A percentile compares a stretch with the other conserved stretches of the same genome.
phyloP scores from a whole-genome alignment of 495 filamentous ascomycete genomes.

The Cercophora sp. region DNA sequence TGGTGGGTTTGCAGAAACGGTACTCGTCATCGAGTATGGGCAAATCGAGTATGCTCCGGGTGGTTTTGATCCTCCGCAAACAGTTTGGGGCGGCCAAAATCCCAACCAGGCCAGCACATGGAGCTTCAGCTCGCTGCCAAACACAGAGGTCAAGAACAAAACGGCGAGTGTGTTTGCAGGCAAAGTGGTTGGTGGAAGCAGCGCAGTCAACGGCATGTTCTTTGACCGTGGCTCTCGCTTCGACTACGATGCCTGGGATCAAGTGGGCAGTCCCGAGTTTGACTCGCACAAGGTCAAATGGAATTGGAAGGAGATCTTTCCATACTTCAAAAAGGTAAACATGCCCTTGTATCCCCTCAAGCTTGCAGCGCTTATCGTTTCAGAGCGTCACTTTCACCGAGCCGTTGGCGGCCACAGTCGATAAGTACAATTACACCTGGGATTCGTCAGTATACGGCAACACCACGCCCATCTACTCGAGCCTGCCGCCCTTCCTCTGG shows the following conservation, averaged over 20 bases:
- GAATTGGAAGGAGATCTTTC: neutral
- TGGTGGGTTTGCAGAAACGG: constrained; percentile 25
- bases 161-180: constrained; percentile 28
- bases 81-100: neutral
- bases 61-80: constrained; percentile 17
- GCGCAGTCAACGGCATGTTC: constrained; percentile 39
- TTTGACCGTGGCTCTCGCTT: constrained; percentile 17
- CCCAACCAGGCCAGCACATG: constrained; percentile 1
- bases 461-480: constrained; percentile 17
- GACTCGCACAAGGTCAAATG: neutral
- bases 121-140: constrained; percentile 1
- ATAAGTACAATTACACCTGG: constrained; percentile 24
- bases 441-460: constrained; percentile 21
- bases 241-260: constrained; percentile 10
- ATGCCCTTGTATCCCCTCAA: neutral
- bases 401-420: constrained; percentile 7
- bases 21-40: constrained; percentile 42
- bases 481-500: constrained; percentile 21
- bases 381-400: constrained; percentile 27
- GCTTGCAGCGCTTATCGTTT: neutral
- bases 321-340: constrained; percentile 8
- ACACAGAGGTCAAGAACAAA: constrained; percentile 22
- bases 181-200: constrained; percentile 38
- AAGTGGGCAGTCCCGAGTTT: neutral
- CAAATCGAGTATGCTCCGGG: constrained; percentile 22